phyloP scores from a whole-genome alignment of 2,329 filamentous ascomycete species.

The Aspergillus terreus region DNA sequence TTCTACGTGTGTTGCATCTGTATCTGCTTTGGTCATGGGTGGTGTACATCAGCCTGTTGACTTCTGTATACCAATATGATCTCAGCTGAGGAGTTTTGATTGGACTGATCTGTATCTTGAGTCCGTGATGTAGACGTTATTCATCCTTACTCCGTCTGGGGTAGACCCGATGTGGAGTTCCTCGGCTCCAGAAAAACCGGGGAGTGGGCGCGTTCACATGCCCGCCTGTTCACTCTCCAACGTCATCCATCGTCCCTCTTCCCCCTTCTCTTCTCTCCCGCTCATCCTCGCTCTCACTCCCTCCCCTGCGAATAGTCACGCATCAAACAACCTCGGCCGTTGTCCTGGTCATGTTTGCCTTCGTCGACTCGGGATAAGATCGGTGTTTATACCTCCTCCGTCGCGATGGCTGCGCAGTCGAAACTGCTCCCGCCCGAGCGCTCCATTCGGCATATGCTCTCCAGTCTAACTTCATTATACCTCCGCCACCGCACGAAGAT shows the following conservation, averaged over 20 bases:
- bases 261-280: background rate
- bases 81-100: background rate
- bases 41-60: too few relatives aligned
- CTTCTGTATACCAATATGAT: background rate
- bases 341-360: conserved; percentile 17
- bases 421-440: conserved; percentile 65
- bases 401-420: conserved; percentile 68
- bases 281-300: background rate
- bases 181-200: conserved; percentile 10
- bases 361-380: conserved; percentile 19
- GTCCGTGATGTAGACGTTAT: too few relatives aligned
- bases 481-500: conserved; percentile 75
- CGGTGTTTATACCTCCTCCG: conserved; percentile 7
- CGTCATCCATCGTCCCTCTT: conserved; percentile 1
- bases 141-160: background rate
- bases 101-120: too few relatives aligned
- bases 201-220: conserved; percentile 16
- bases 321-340: background rate
- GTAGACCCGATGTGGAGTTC: background rate
- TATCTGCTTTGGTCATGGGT: too few relatives aligned
- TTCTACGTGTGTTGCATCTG: too few relatives aligned
- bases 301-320: background rate
- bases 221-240: background rate
- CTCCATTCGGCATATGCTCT: conserved; percentile 62
- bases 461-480: conserved; percentile 68